These are phyloP conservation scores for Lasiosphaeriaceae sp. DNA, from an alignment of 495 filamentous ascomycete genomes.

Conservation along the genomic window DNA sequence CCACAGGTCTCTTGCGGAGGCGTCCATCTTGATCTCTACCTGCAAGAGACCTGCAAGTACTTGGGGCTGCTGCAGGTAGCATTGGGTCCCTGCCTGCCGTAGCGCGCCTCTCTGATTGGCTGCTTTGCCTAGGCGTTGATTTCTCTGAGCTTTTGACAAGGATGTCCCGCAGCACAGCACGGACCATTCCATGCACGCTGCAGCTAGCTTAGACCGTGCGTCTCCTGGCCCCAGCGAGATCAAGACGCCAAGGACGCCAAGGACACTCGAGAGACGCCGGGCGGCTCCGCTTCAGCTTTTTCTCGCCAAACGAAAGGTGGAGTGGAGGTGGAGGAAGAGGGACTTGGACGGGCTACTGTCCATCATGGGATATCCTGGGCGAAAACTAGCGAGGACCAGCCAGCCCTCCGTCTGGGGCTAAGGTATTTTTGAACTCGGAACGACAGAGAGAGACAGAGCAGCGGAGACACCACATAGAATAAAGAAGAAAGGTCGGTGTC, in stretches of 20 bases:
- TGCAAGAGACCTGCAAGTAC: conserved; percentile 10
- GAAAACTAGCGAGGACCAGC: too few species aligned
- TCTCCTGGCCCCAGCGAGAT: background rate
- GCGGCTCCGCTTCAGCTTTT: too few species aligned
- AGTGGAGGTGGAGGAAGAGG: too few species aligned
- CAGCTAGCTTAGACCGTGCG: background rate
- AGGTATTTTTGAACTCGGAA: too few species aligned
- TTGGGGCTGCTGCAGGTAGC: background rate
- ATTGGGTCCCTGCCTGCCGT: background rate
- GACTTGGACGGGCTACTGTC: too few species aligned
- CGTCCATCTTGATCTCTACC: conserved; percentile 7
- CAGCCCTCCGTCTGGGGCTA: too few species aligned
- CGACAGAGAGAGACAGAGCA: too few species aligned
- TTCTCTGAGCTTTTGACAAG: background rate
- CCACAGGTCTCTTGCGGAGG: background rate
- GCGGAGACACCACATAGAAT: too few species aligned
- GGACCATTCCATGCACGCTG: background rate
- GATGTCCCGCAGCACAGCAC: background rate
- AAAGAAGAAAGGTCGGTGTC: too few species aligned
- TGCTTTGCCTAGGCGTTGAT: background rate
- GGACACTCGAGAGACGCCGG: too few species aligned
- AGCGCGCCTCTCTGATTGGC: background rate
- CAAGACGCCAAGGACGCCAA: background rate
- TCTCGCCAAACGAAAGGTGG: too few species aligned
- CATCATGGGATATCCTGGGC: too few species aligned